Base-by-base conservation (phyloP, 2,329 filamentous ascomycete species). In the Metarhizium brunneum region DNA sequence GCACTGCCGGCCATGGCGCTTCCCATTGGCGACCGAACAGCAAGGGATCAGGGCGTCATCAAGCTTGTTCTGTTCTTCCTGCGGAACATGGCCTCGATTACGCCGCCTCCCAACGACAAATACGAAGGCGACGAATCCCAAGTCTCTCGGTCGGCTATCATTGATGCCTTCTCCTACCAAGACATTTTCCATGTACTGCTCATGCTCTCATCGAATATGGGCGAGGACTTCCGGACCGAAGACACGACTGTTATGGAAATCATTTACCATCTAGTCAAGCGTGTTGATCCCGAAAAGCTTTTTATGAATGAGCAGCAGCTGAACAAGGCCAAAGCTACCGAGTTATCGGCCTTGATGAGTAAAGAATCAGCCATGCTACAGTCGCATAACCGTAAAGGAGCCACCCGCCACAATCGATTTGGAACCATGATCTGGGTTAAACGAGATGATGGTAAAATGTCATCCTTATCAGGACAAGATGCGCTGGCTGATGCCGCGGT, bases 371-470 rank as follows among this genome's bases (percentile, higher is more conserved):
- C 85, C n/a, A 88, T 95, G 84, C 78, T 90, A 54, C 84, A 86
- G 63, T 81, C 86, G 51, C 87, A 91, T 63, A 86, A 87, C 54
- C 86, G 85, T 62, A 85, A 85, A 65, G 88, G 88, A 2, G 89
- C 92, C 0, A 92, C 90, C 3, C 79, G 94, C 50, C 94, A 99
- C 70, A 95, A 92, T 63, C 83, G 94, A 38, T 99, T 97, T 65
- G 94, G 94, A 2, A 95, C 92, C 11, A 97, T 97, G 89, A 85
- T 96, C 38, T 97, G 92, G 92, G 84, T 99, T 42, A 90, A 95
- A 73, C 80, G 92, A 55, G 88, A 91, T 51, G 87, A 92, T 62
- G 85, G 87, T 52, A 92, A 92, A 65, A 82, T 94, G 63, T 87
- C 89, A 0, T 91, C 92, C 0, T 81, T 99, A 2, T 92, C 91